phyloP scores from a whole-genome alignment of 805 yeast genomes.

The Jamesozyma spencerorum region DNA sequence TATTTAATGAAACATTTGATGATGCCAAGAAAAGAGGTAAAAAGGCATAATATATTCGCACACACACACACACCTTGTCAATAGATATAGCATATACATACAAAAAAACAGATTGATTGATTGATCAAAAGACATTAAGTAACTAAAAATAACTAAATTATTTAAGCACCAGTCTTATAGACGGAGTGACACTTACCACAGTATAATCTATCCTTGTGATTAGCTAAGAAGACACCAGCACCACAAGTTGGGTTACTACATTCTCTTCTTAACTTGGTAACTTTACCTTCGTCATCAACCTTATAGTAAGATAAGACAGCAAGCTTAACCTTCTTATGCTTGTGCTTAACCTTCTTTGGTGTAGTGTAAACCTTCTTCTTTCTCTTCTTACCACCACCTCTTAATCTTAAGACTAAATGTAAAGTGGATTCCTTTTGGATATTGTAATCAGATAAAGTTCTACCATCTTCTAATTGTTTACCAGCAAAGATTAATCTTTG shows the following conservation, averaged over 20 bases:
- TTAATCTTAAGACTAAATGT: conserved; percentile 92
- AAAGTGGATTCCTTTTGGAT: conserved; percentile 96
- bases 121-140: neutral
- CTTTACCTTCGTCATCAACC: conserved; percentile 97
- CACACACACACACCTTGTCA: no score
- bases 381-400: conserved; percentile 99
- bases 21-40: conserved; percentile 1
- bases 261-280: conserved; percentile 97
- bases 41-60: neutral
- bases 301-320: conserved; percentile 99
- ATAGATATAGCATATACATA: no score
- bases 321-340: conserved; percentile 98
- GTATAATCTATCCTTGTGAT: conserved; percentile 98
- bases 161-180: conserved; percentile 43
- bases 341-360: conserved; percentile 99
- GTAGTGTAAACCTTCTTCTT: conserved; percentile 99
- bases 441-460: conserved; percentile 95
- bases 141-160: conserved; percentile 3
- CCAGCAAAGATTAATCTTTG: conserved; percentile 97
- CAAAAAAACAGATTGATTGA: neutral
- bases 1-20: conserved; percentile 10
- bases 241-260: conserved; percentile 93
- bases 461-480: conserved; percentile 93
- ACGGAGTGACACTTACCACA: conserved; percentile 99
- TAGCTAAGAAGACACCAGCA: conserved; percentile 99